Evolutionary conservation across 2,329 filamentous ascomycete genomes (phyloP), one percentile per base, ranked within the genome.

Genomic region (Pyrenophora graminea): DNA sequence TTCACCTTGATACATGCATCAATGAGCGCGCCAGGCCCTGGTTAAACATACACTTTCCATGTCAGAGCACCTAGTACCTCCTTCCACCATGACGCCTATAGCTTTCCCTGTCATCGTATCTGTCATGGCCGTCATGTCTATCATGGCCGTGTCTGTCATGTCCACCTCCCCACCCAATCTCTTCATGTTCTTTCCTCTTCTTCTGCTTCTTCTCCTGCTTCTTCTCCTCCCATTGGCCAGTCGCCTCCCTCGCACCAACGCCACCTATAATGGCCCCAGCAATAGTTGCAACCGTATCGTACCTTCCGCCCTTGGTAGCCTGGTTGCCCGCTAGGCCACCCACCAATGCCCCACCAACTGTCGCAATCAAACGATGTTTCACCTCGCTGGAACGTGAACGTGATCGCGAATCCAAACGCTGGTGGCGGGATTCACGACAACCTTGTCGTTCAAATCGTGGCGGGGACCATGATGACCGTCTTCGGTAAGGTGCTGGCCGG

Each of bases 251-350:
- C 6, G 61, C 69, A 13, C 66, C 68, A 2, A 74, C 44, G 0
- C 71, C 70, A 6, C 72, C 72, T 12, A 72, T 52, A 4, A 74
- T 63, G 9, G 72, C 72, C 3, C 70, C 69, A 6, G 55, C 68
- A 13, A 74, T 58, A 3, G 70, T 71, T 3, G 67, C 62, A 23
- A 66, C 51, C 1, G 62, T 67, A 25, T 70, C 62, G 31, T 59
- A 63, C 51, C 65, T 66, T 36, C 62, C 65, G 27, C 65, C 58
- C 43, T 66, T 64, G 39, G 62, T 58, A 2, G 41, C 39, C 32
- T 56, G 58, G 6, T 54, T 66, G 19, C 67, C 71, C 2, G 68
- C 49, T 5, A 73, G 36, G 0, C 72, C 72, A 15, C 72, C 72
- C 2, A 67, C 65, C 15, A 74, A 42, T 9, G 69, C 70, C 2